Conservation (phyloP, 2,329 filamentous ascomycete species). For the Chaetothyriales sp. region DNA sequence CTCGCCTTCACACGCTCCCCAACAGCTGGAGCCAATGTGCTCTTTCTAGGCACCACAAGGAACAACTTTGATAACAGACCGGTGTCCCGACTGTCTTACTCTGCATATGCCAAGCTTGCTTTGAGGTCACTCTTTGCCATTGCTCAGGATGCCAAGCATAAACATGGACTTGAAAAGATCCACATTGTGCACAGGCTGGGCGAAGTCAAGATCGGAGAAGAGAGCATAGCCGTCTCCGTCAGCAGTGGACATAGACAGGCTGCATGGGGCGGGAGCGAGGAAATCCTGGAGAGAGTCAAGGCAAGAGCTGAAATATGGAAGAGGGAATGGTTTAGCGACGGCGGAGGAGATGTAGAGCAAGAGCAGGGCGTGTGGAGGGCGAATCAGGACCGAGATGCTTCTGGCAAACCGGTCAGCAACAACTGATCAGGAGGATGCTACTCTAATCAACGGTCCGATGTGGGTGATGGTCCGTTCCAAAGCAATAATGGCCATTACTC, state of each 20-base stretch:
- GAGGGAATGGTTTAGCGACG: constrained; percentile 22
- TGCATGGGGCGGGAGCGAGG: constrained; percentile 78
- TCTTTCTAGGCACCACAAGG: constrained; percentile 33
- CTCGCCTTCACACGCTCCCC: constrained; percentile 27
- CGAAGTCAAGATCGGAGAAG: constrained; percentile 73
- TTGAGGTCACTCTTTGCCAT: constrained; percentile 26
- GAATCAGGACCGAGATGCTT: constrained; percentile 14
- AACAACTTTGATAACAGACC: constrained; percentile 27
- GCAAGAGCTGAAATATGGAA: constrained; percentile 61
- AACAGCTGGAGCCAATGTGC: constrained; percentile 29
- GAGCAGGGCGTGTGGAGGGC: constrained; percentile 17
- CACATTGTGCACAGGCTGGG: constrained; percentile 75
- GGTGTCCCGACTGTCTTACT: constrained; percentile 32
- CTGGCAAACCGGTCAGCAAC: constrained; percentile 7
- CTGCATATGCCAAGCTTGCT: constrained; percentile 27
- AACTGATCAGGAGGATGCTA: background rate
- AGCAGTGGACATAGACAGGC: constrained; percentile 68
- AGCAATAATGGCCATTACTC: background rate
- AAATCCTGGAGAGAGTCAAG: constrained; percentile 77
- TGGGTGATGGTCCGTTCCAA: background rate
- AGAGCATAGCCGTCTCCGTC: constrained; percentile 81
- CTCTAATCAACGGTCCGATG: background rate
- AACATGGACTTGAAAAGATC: constrained; percentile 55
- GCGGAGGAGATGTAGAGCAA: constrained; percentile 6
- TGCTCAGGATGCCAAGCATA: constrained; percentile 34